Conservation (phyloP, 2,329 filamentous ascomycete genomes). For the Paramyrothecium roridum region DNA sequence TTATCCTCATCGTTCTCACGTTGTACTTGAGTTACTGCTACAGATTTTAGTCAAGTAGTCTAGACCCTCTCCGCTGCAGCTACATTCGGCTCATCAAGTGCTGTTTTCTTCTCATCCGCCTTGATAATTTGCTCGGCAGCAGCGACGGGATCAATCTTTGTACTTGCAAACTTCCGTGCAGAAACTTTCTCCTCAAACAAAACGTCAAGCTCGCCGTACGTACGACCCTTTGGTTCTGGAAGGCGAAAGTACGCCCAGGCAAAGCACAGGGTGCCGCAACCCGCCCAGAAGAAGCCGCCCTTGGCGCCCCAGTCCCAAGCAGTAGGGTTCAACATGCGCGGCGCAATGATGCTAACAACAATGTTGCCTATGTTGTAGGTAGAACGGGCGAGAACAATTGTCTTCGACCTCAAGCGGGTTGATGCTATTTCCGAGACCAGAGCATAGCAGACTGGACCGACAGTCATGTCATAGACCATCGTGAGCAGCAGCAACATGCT, state of each 20-base stretch:
- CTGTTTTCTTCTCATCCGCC: neutral
- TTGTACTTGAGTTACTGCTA: too few relatives aligned
- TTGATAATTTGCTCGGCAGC: neutral
- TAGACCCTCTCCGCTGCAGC: neutral
- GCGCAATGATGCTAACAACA: slow-evolving; percentile 36
- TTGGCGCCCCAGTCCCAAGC: slow-evolving; percentile 41
- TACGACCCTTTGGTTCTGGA: slow-evolving; percentile 47
- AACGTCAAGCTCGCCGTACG: slow-evolving; percentile 49
- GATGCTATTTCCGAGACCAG: slow-evolving; percentile 57
- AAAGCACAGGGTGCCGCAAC: slow-evolving; percentile 34
- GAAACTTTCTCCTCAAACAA: slow-evolving; percentile 41
- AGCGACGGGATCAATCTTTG: neutral
- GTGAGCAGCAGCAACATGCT: slow-evolving; percentile 36
- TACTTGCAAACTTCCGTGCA: slow-evolving; percentile 31
- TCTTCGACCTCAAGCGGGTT: slow-evolving; percentile 37
- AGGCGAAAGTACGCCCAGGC: slow-evolving; percentile 47
- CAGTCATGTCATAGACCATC: slow-evolving; percentile 30
- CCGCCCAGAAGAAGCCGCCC: slow-evolving; percentile 38
- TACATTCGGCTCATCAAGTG: neutral
- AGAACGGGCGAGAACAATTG: slow-evolving; percentile 36
- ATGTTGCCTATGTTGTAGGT: slow-evolving; percentile 45
- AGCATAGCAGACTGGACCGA: slow-evolving; percentile 69
- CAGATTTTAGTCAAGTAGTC: too few relatives aligned
- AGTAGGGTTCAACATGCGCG: slow-evolving; percentile 37
- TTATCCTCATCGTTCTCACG: too few relatives aligned